Base-by-base conservation (phyloP, 495 filamentous ascomycete genomes). In the Talaromyces trachyspermus region DNA sequence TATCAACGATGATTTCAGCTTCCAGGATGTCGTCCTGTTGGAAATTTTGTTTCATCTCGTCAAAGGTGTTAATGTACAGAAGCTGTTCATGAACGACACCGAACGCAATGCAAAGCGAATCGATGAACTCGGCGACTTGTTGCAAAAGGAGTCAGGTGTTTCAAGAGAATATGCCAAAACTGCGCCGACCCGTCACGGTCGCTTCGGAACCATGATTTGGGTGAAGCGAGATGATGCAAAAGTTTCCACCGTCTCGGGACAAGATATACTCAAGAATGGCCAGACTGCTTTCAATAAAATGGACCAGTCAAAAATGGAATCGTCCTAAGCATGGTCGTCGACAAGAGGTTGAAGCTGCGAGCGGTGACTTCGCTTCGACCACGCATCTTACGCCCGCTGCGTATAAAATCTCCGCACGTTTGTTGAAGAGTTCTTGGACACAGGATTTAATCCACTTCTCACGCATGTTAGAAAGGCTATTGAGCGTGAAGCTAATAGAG, bases 131-230 rank as follows among this genome's bases (percentile, higher is more conserved):
- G 71, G 74, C 25, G 69, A 70, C 8, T 66, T 95, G 55, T 74
- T 95, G 51, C 77, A 72, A 32, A 85, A 88, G 58, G 94, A 99
- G 61, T 79, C 80, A 2, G 80, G 80, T 6, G 84, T 95, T 78
- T 77, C 85, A 37, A 77, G 83, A 50, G 77, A 82, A 41, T 86
- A 95, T 56, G 79, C 81, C 27, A 84, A 81, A 53, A 83, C 84
- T 54, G 86, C 86, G 5, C 88, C 89, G 2, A 89, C 89, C 5
- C 70, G 94, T 27, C 94, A 99, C 61, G 94, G 89, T 52, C 76
- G 94, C 43, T 99, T 96, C 59, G 94, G 94, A 1, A 95, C 89
- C 11, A 95, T 96, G 84, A 83, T 95, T 15, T 97, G 94, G 92
- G 81, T 99, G 32, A 88, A 96, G 66, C 75, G 88, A 42, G 85